Conservation (phyloP, 352 stramenopile genomes). For the Thraustochytrium striatum region DNA sequence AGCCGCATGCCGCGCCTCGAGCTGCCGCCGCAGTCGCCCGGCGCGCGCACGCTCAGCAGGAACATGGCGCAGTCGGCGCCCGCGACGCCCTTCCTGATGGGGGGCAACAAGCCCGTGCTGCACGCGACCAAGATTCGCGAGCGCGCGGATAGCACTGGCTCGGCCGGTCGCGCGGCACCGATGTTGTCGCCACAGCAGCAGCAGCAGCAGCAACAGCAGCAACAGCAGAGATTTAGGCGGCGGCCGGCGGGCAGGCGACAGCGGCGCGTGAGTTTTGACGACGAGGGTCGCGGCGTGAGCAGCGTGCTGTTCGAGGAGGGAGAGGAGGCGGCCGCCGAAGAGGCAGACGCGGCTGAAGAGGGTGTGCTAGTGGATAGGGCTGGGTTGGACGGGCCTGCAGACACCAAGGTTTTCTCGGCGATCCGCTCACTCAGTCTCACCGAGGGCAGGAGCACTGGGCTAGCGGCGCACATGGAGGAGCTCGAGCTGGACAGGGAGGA, state of each 20-base stretch:
- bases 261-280: constrained; percentile 24
- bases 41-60: neutral
- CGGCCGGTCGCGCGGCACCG: neutral
- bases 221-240: neutral
- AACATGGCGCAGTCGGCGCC: constrained; percentile 34
- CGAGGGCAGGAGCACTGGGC: constrained; percentile 9
- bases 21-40: constrained; percentile 26
- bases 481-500: neutral
- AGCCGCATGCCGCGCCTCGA: constrained; percentile 29
- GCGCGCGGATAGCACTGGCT: neutral
- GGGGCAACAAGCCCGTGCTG: neutral
- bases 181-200: neutral
- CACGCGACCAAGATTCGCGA: constrained; percentile 6
- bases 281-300: neutral
- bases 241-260: neutral
- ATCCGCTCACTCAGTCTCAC: constrained; percentile 40
- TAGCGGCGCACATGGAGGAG: neutral
- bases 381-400: neutral
- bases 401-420: constrained; percentile 37
- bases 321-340: constrained; percentile 28
- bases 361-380: neutral
- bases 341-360: neutral
- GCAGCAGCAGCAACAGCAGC: neutral
- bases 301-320: constrained; percentile 1
- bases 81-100: neutral